A percentile compares a stretch with the other conserved stretches of the same genome.
These are phyloP conservation scores for Volvariella volvacea DNA, from an alignment of 1,284 basidiomycete species.

Conservation along the genomic window DNA sequence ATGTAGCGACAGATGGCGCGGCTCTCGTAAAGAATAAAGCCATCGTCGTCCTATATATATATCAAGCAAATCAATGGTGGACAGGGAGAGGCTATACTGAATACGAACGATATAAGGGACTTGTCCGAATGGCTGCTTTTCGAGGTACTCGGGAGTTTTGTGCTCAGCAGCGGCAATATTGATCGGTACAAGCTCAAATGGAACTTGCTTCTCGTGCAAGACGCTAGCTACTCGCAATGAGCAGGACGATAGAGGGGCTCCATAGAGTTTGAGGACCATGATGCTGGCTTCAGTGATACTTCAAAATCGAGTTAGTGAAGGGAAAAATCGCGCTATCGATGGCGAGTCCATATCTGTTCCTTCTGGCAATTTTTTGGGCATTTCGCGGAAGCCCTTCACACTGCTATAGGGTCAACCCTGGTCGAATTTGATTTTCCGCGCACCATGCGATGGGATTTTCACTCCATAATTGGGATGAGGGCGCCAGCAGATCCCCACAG, in stretches of 20 bases:
- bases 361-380: no score
- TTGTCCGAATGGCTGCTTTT: slow-evolving; percentile 59
- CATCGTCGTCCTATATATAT: slow-evolving; percentile 2
- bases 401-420: no score
- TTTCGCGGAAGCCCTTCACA: no score
- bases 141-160: slow-evolving; percentile 35
- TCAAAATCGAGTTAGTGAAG: no score
- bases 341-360: no score
- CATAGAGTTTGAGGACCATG: slow-evolving; percentile 50
- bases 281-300: not conserved
- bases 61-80: not conserved
- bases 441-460: no score
- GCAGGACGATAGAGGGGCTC: slow-evolving; percentile 33
- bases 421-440: no score
- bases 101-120: slow-evolving; percentile 51
- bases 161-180: slow-evolving; percentile 40
- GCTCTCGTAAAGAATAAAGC: slow-evolving; percentile 10
- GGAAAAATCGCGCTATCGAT: no score
- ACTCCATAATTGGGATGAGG: no score
- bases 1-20: slow-evolving; percentile 14
- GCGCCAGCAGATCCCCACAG: no score
- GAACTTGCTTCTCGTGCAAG: slow-evolving; percentile 44
- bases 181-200: slow-evolving; percentile 39
- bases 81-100: not conserved
- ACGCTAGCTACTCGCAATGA: slow-evolving; percentile 35